Evolutionary conservation across 371 early-diverging fungal genomes (phyloP).

Genomic region (Blastocladiella emersonii): DNA sequence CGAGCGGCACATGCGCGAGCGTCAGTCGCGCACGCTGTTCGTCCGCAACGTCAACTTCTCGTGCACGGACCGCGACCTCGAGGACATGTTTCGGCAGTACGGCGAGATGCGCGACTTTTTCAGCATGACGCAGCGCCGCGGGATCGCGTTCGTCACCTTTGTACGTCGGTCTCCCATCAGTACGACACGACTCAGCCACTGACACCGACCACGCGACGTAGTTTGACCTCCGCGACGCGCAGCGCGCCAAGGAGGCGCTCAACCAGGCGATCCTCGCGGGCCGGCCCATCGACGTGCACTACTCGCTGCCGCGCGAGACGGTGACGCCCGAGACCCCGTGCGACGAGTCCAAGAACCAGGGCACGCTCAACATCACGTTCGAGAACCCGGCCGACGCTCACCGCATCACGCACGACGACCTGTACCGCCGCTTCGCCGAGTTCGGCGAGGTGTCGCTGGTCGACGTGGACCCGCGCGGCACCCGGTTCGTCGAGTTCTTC

Average conservation of each 20-base stretch:
- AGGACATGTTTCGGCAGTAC: slow-evolving; percentile 24
- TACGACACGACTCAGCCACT: background rate
- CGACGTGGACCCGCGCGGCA: too few species aligned
- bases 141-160: slow-evolving; percentile 36
- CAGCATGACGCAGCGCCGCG: slow-evolving; percentile 29
- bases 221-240: slow-evolving; percentile 27
- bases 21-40: slow-evolving; percentile 20
- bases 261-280: slow-evolving; percentile 23
- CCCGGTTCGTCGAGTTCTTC: slow-evolving; percentile 37
- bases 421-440: slow-evolving; percentile 21
- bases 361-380: slow-evolving; percentile 32
- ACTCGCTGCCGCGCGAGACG: slow-evolving; percentile 37
- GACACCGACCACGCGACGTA: background rate
- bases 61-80: slow-evolving; percentile 19
- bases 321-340: slow-evolving; percentile 28
- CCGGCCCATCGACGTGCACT: slow-evolving; percentile 38
- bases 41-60: slow-evolving; percentile 18
- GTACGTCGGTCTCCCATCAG: background rate
- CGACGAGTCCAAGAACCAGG: slow-evolving; percentile 40
- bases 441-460: slow-evolving; percentile 35
- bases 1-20: slow-evolving; percentile 8
- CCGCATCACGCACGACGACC: slow-evolving; percentile 24
- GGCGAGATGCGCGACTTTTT: slow-evolving; percentile 37
- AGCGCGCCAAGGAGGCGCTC: slow-evolving; percentile 26
- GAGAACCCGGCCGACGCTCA: slow-evolving; percentile 15